Conservation (phyloP, 2,329 filamentous ascomycete genomes). For the Diaporthe capsici region DNA sequence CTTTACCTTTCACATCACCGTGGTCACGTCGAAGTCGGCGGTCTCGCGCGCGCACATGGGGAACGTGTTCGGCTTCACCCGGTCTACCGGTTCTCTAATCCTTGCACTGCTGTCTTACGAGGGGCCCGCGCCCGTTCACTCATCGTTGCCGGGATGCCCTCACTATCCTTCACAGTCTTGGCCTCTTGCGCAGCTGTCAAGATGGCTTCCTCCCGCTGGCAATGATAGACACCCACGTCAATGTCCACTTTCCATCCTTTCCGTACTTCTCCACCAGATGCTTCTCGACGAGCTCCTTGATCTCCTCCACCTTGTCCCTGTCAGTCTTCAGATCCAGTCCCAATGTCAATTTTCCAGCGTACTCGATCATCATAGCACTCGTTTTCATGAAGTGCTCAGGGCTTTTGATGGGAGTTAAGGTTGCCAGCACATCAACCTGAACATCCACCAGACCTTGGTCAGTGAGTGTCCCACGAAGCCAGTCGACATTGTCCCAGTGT, state of each 20-base stretch:
- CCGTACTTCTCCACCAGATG: conserved; percentile 58
- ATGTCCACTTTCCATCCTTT: conserved; percentile 51
- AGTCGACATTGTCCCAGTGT: conserved; percentile 56
- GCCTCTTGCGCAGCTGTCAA: background rate
- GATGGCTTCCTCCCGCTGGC: conserved; percentile 45
- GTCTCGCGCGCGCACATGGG: background rate
- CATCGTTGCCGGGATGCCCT: background rate
- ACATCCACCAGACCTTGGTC: conserved; percentile 57
- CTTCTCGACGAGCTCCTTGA: conserved; percentile 51
- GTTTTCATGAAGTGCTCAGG: conserved; percentile 53
- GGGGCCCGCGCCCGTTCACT: background rate
- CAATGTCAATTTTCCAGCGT: conserved; percentile 51
- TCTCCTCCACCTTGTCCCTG: conserved; percentile 55
- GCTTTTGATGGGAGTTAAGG: conserved; percentile 49
- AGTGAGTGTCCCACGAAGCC: conserved; percentile 54
- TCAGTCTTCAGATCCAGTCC: conserved; percentile 57
- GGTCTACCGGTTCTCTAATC: conserved; percentile 1
- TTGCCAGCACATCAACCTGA: conserved; percentile 50
- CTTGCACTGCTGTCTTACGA: background rate
- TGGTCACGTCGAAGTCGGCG: background rate
- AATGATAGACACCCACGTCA: conserved; percentile 51
- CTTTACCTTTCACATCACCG: conserved; percentile 21
- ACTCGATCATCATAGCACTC: conserved; percentile 57
- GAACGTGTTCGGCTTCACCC: conserved; percentile 11
- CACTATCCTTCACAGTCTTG: background rate